phyloP scores from a whole-genome alignment of 1,139 yeast species.

The Debaryomycetaceae sp. region DNA sequence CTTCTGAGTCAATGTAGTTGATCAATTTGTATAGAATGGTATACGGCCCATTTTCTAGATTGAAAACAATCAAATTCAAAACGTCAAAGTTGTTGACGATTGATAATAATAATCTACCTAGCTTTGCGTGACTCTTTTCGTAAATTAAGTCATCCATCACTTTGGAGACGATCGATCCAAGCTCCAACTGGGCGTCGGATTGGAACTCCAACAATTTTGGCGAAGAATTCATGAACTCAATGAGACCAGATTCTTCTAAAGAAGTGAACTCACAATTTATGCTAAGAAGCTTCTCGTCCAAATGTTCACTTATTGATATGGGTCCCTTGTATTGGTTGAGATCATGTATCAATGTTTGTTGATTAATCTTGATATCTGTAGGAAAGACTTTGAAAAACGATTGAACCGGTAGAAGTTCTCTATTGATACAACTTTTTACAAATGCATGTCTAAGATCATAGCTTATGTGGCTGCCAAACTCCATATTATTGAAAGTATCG shows the following conservation, averaged over 20 bases:
- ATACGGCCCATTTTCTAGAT: slow-evolving; percentile 19
- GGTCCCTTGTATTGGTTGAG: slow-evolving; percentile 13
- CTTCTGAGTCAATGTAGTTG: slow-evolving; percentile 31
- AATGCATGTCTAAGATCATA: slow-evolving; percentile 56
- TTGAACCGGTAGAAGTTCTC: slow-evolving; percentile 35
- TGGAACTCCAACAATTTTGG: slow-evolving; percentile 35
- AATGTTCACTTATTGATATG: slow-evolving; percentile 5
- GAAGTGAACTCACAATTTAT: slow-evolving; percentile 54
- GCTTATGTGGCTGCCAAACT: slow-evolving; percentile 15
- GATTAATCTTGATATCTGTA: slow-evolving; percentile 32
- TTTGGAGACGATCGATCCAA: slow-evolving; percentile 28
- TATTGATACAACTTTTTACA: slow-evolving; percentile 44
- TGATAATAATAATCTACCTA: slow-evolving; percentile 48
- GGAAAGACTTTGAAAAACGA: slow-evolving; percentile 44
- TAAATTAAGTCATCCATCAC: slow-evolving; percentile 38
- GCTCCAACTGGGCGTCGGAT: slow-evolving; percentile 35
- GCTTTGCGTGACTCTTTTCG: slow-evolving; percentile 37
- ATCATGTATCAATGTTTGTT: slow-evolving; percentile 21
- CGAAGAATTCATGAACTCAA: slow-evolving; percentile 30
- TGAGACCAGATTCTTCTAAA: slow-evolving; percentile 47
- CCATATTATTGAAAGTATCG: slow-evolving; percentile 7
- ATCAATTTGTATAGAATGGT: slow-evolving; percentile 25
- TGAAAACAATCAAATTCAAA: slow-evolving; percentile 40
- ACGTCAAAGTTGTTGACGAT: slow-evolving; percentile 38
- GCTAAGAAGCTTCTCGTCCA: slow-evolving; percentile 36